Conservation (phyloP, 202 grass and related monocot species). For the Zizania palustris region DNA sequence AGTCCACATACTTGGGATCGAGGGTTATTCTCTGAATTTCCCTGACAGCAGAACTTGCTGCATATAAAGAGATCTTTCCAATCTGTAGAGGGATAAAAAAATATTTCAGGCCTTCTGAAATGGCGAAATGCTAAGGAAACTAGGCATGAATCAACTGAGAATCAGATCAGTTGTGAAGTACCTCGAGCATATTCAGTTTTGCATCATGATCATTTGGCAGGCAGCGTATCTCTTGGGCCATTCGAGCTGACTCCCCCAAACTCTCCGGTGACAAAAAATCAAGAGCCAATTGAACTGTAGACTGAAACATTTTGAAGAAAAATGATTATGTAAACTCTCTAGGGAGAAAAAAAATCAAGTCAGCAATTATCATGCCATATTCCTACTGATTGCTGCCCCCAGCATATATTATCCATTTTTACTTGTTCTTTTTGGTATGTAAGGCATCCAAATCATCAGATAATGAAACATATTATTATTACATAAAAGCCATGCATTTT, state of each 20-base stretch:
- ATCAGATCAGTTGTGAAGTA: constrained; percentile 24
- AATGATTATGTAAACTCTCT: background rate
- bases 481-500: background rate
- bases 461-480: background rate
- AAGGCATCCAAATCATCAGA: constrained; percentile 12
- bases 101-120: background rate
- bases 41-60: constrained; percentile 90
- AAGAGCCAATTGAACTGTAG: constrained; percentile 81
- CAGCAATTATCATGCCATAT: constrained; percentile 8
- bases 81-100: constrained; percentile 55
- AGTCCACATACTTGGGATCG: constrained; percentile 67
- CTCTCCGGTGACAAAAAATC: constrained; percentile 94
- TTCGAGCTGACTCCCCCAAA: constrained; percentile 63
- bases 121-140: background rate
- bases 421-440: background rate
- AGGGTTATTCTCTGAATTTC: constrained; percentile 95
- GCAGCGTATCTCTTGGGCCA: constrained; percentile 91
- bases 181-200: constrained; percentile 96
- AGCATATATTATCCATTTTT: background rate
- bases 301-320: constrained; percentile 56
- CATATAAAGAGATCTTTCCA: constrained; percentile 86
- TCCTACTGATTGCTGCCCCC: background rate
- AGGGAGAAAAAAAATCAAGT: background rate
- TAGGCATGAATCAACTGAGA: constrained; percentile 2
- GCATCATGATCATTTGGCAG: constrained; percentile 84